These are phyloP conservation scores for Lunasporangiospora selenospora DNA, from an alignment of 192 early-diverging fungal species.

Conservation along the genomic window DNA sequence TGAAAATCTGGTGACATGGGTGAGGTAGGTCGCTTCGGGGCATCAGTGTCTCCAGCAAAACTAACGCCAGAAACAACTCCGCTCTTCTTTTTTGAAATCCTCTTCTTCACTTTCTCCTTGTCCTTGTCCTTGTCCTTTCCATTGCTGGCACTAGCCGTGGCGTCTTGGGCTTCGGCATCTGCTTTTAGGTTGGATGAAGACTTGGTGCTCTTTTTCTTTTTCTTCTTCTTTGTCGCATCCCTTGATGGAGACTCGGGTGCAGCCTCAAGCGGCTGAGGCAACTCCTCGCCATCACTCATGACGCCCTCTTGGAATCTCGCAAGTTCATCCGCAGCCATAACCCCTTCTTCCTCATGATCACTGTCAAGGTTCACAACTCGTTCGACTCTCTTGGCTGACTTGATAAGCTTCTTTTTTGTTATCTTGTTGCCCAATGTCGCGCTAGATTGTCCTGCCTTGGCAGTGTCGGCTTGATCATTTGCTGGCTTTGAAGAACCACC, in stretches of 20 bases:
- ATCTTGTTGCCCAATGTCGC: conserved; percentile 21
- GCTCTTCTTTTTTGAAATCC: conserved; percentile 9
- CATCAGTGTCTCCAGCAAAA: conserved; percentile 17
- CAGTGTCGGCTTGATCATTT: conserved; percentile 2
- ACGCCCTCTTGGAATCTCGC: background rate
- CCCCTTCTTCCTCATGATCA: conserved; percentile 10
- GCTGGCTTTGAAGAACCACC: no score
- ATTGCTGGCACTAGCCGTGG: background rate
- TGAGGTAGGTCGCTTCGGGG: no score
- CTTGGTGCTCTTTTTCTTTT: conserved; percentile 20
- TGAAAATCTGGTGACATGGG: no score
- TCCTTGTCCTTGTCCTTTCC: conserved; percentile 16
- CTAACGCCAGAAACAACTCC: conserved; percentile 2
- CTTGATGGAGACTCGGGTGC: conserved; percentile 5
- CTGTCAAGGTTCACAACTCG: conserved; percentile 35
- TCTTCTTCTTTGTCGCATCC: conserved; percentile 32
- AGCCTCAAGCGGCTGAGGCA: no score
- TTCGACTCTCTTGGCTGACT: conserved; percentile 28
- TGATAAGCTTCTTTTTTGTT: conserved; percentile 38
- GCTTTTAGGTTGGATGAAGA: background rate
- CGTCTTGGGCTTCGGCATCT: no score
- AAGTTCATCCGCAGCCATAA: conserved; percentile 2
- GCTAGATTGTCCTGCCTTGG: background rate
- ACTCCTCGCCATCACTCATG: no score
- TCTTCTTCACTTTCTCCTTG: conserved; percentile 12